Evolutionary conservation across 768 basidiomycete species (phyloP).

Genomic region (Pisolithus albus): DNA sequence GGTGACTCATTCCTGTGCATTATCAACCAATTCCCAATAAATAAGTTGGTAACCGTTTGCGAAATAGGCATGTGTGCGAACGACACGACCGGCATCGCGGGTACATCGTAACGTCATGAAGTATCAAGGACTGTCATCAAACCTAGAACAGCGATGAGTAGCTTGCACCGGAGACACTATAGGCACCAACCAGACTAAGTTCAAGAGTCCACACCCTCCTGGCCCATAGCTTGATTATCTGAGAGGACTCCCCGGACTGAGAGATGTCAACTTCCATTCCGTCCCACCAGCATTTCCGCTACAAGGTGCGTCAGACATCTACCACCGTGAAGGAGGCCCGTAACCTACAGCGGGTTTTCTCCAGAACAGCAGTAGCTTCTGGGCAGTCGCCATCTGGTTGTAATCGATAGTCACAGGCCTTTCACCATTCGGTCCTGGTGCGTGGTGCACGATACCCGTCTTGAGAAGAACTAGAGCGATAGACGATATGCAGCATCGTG

Average conservation of each 20-base stretch:
- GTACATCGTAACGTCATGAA: constrained; percentile 17
- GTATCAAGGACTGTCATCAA: neutral
- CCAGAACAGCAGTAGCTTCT: constrained; percentile 97
- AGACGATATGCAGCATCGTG: constrained; percentile 95
- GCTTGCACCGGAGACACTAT: neutral
- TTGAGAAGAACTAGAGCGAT: constrained; percentile 97
- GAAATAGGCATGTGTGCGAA: no score
- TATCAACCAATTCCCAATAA: no score
- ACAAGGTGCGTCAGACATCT: neutral
- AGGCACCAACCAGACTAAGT: constrained; percentile 69
- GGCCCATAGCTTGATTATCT: constrained; percentile 87
- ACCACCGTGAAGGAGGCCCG: neutral
- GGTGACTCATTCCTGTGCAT: no score
- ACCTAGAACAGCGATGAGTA: neutral
- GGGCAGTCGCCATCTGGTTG: constrained; percentile 92
- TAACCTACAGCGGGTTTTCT: constrained; percentile 93
- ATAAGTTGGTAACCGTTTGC: no score
- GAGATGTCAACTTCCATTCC: constrained; percentile 86
- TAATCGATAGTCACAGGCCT: constrained; percentile 79
- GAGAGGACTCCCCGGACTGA: constrained; percentile 42
- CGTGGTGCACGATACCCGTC: constrained; percentile 84
- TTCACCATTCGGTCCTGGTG: constrained; percentile 45
- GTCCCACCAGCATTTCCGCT: constrained; percentile 99
- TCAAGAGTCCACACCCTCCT: constrained; percentile 98
- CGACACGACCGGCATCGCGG: neutral